These are phyloP conservation scores for Prunus padus DNA, from an alignment of 306 rosid genomes.

Conservation along the genomic window DNA sequence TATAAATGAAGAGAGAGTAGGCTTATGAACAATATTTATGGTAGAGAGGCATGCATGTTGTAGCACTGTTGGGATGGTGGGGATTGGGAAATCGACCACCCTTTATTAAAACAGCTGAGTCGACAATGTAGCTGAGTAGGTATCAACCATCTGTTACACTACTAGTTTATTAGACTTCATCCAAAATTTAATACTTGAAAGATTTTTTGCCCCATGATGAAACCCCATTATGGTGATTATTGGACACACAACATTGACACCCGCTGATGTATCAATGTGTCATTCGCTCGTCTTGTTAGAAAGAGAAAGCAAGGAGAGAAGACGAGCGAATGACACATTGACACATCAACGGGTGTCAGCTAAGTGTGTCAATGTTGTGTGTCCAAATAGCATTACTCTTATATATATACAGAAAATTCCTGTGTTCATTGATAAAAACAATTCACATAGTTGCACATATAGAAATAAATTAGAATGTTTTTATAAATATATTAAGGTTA, in stretches of 20 bases:
- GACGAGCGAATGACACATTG: too few species aligned
- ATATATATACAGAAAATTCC: too few species aligned
- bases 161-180: neutral
- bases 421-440: neutral
- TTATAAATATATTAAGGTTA: conserved; percentile 6
- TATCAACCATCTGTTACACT: neutral
- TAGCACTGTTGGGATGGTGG: conserved; percentile 21
- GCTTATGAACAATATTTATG: conserved; percentile 10
- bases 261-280: too few species aligned
- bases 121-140: conserved; percentile 10
- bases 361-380: too few species aligned
- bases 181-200: neutral
- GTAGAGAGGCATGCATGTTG: conserved; percentile 31
- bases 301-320: too few species aligned
- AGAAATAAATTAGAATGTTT: conserved; percentile 3
- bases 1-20: conserved; percentile 9
- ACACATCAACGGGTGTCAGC: too few species aligned
- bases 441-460: neutral
- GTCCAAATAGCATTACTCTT: too few species aligned
- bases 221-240: too few species aligned
- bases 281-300: too few species aligned
- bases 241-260: too few species aligned
- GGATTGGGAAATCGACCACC: neutral
- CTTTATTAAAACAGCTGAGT: conserved; percentile 10
- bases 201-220: neutral